These are phyloP conservation scores for Typha latifolia DNA, from an alignment of 176 grass and related monocot genomes.

Conservation along the genomic window DNA sequence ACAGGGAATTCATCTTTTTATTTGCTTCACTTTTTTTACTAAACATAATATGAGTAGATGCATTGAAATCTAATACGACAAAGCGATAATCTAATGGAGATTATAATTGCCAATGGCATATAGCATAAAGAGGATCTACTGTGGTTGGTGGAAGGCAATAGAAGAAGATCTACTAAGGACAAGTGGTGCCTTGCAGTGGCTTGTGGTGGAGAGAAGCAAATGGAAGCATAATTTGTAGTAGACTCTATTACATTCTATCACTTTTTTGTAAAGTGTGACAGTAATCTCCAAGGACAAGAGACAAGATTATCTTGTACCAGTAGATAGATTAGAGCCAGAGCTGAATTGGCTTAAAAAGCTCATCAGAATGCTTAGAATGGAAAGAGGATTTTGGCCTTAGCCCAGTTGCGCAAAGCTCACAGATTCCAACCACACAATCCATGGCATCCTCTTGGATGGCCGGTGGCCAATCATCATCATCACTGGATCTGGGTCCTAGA, in stretches of 20 bases:
- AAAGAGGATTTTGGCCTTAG: constrained; percentile 4
- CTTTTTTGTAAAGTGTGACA: too few species aligned
- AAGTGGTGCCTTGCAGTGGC: constrained; percentile 13
- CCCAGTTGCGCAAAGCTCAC: constrained; percentile 9
- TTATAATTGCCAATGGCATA: constrained; percentile 35
- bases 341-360: too few species aligned
- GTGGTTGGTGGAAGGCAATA: constrained; percentile 35
- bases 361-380: too few species aligned
- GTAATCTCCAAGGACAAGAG: too few species aligned
- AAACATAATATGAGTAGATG: too few species aligned
- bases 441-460: constrained; percentile 23
- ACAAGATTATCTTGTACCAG: too few species aligned
- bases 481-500: constrained; percentile 17
- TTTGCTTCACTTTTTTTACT: too few species aligned
- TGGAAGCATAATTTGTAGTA: neutral
- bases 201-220: neutral
- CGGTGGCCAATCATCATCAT: constrained; percentile 36
- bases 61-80: too few species aligned
- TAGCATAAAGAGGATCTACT: constrained; percentile 26
- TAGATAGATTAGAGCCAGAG: too few species aligned
- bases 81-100: constrained; percentile 9
- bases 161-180: constrained; percentile 30
- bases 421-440: constrained; percentile 38
- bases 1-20: too few species aligned
- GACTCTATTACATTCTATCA: constrained; percentile 11